Evolutionary conservation across 768 basidiomycete genomes (phyloP), one percentile per base, ranked within the genome.

Genomic region (Postia placenta): DNA sequence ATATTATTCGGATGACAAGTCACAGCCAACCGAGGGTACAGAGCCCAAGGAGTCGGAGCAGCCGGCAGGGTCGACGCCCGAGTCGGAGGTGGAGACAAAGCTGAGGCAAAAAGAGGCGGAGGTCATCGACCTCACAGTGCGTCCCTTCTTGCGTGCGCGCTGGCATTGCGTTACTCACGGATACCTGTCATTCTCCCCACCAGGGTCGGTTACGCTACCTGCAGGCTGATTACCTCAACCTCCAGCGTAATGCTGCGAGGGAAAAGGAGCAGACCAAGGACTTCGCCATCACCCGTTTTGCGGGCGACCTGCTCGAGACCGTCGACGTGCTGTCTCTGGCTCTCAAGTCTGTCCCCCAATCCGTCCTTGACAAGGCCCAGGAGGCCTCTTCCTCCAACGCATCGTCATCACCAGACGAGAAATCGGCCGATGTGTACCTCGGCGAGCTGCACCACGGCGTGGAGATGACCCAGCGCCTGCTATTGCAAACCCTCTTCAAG

Each of bases 211-310:
- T 96, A 58, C 84, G 87, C 41, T 96, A 97, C 64, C 75, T 90
- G 50, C 87, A 93, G 63, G 96, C 96, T 59, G 96, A 99, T 71
- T 93, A 92, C 69, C 71, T 95, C 38, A 99, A 98, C 67, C 76
- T 96, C 38, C 92, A 94, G 64, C 87, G 93, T 48, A 92, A 93
- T 60, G 79, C 92, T 47, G 84, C 85, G 24, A 79, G 87, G 52
- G 96, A 98, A 70, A 92, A 88, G 73, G 83, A 88, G 62, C 90
- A 93, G 66, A 88, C 92, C 26, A 82, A 84, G 50, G 92, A 96
- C 67, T 97, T 87, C 69, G 94, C 93, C 50, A 94, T 99, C 64
- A 77, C 87, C 41, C 81, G 81, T 30, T 97, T 99, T 65, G 95
- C 96, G 9, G 71, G 73, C n/a, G 88, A 92, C 71, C 76, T 93